These are phyloP conservation scores for Cubamyces lactineus DNA, from an alignment of 768 basidiomycete genomes.

Conservation along the genomic window DNA sequence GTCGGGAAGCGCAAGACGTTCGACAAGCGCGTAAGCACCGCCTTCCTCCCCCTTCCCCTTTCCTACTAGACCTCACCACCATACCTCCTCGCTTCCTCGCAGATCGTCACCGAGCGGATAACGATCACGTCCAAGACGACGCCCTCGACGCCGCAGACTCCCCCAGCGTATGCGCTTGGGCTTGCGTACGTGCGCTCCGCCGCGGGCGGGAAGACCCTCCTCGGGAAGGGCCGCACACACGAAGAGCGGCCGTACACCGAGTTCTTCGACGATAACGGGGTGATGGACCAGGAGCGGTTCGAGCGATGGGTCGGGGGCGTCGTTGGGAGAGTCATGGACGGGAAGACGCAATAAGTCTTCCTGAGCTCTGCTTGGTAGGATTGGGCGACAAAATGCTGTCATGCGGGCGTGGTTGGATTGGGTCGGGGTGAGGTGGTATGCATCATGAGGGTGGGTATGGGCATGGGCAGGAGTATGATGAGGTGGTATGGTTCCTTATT, in stretches of 20 bases:
- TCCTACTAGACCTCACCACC: background rate
- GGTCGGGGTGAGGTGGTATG: background rate
- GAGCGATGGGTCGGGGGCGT: constrained; percentile 78
- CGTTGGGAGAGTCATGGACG: constrained; percentile 75
- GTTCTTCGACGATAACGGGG: constrained; percentile 83
- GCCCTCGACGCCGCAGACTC: constrained; percentile 53
- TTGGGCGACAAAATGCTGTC: background rate
- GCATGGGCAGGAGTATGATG: too few relatives aligned
- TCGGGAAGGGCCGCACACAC: constrained; percentile 67
- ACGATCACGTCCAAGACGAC: constrained; percentile 71
- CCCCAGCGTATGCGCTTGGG: constrained; percentile 70
- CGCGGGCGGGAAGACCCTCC: constrained; percentile 82
- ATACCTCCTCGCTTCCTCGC: constrained; percentile 4
- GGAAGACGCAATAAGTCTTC: constrained; percentile 45
- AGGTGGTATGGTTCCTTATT: background rate
- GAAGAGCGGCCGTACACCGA: constrained; percentile 61
- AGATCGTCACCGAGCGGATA: constrained; percentile 93
- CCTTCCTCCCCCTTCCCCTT: background rate
- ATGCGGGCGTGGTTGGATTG: too few relatives aligned
- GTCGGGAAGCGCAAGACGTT: constrained; percentile 90
- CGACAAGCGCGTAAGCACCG: constrained; percentile 70
- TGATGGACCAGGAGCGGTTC: constrained; percentile 74
- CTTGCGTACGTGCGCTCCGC: constrained; percentile 78
- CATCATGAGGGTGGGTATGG: background rate
- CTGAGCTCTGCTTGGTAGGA: background rate